These are phyloP conservation scores for Pleurotus pulmonarius DNA, from an alignment of 768 basidiomycete species.

Conservation along the genomic window DNA sequence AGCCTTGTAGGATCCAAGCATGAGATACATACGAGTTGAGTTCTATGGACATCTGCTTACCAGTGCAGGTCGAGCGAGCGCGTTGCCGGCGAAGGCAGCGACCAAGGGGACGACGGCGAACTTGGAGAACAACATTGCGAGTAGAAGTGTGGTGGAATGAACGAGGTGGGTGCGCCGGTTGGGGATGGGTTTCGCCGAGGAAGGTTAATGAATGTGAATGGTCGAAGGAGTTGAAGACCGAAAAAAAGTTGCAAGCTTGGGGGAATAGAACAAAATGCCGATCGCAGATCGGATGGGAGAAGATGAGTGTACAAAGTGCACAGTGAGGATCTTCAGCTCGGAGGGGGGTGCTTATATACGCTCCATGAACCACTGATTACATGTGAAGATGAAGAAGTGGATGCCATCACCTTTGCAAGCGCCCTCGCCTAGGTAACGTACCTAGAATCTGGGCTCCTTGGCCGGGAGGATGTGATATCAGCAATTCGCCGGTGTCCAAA, in stretches of 20 bases:
- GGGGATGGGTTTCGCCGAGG: neutral
- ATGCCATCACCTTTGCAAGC: neutral
- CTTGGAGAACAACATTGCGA: conserved; percentile 6
- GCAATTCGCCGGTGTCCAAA: no score
- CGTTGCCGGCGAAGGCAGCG: neutral
- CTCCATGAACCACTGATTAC: neutral
- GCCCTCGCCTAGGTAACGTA: no score
- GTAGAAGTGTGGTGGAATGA: neutral
- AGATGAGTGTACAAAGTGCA: conserved; percentile 8
- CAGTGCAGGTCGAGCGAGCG: neutral
- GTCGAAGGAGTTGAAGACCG: neutral
- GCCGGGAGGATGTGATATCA: no score
- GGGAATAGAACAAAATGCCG: conserved; percentile 8
- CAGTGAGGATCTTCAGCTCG: neutral
- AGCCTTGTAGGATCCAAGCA: neutral
- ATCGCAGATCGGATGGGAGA: conserved; percentile 4
- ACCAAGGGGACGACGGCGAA: neutral
- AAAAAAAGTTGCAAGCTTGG: conserved; percentile 1
- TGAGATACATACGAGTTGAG: neutral
- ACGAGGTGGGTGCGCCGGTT: neutral
- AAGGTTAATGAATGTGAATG: neutral
- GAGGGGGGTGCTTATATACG: neutral
- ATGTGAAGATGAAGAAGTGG: conserved; percentile 3
- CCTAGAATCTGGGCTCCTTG: no score
- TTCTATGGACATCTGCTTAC: neutral